Evolutionary conservation across 129 eudicot species (phyloP).

Genomic region (Flaveria robusta): DNA sequence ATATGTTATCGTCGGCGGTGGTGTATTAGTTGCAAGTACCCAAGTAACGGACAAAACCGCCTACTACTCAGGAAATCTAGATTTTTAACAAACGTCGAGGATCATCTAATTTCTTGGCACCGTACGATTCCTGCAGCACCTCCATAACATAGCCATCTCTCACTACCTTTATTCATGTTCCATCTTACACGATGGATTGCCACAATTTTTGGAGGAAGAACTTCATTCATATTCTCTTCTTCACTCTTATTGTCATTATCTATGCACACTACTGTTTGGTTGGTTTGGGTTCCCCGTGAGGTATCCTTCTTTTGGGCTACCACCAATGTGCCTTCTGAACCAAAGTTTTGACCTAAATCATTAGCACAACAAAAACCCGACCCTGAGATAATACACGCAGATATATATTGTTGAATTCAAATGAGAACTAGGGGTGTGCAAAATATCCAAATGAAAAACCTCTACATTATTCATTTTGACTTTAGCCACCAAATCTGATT

Average conservation of each 20-base stretch:
- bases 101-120: slow-evolving; percentile 50
- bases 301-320: slow-evolving; percentile 5
- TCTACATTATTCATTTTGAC: too few relatives aligned
- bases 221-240: slow-evolving; percentile 31
- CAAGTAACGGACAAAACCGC: background rate
- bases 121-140: slow-evolving; percentile 85
- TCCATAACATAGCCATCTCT: slow-evolving; percentile 83
- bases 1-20: too few relatives aligned
- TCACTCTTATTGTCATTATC: slow-evolving; percentile 30
- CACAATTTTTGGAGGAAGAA: slow-evolving; percentile 58
- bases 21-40: too few relatives aligned
- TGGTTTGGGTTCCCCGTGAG: slow-evolving; percentile 25
- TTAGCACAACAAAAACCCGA: slow-evolving; percentile 26
- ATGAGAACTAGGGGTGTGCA: too few relatives aligned
- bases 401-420: too few relatives aligned
- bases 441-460: too few relatives aligned
- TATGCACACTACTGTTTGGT: slow-evolving; percentile 36
- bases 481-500: too few relatives aligned
- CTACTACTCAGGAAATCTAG: background rate
- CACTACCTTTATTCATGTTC: slow-evolving; percentile 85
- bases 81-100: background rate
- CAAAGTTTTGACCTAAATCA: slow-evolving; percentile 35
- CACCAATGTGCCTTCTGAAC: slow-evolving; percentile 21
- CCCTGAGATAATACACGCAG: too few relatives aligned
- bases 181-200: slow-evolving; percentile 90